Percentiles rank a stretch among this genome's conserved stretches.
These are phyloP conservation scores for Starmerella potacharoeniae DNA, from an alignment of 805 yeast species.

Conservation along the genomic window DNA sequence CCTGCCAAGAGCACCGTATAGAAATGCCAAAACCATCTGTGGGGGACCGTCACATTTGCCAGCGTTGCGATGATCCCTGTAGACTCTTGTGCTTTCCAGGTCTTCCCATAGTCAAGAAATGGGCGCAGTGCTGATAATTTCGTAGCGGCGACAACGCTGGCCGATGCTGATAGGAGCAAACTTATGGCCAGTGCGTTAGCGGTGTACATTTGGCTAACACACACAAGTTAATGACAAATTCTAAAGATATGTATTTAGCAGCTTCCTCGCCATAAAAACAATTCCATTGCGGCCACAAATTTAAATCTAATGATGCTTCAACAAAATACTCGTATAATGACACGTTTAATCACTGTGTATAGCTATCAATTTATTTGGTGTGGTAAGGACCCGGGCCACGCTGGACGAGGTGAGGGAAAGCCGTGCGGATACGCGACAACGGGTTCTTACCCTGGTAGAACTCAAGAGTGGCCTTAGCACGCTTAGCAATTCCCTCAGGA, in stretches of 20 bases:
- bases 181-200: not conserved
- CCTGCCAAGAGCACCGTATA: constrained; percentile 21
- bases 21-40: constrained; percentile 28
- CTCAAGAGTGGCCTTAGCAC: constrained; percentile 66
- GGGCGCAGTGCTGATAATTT: constrained; percentile 11
- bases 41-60: constrained; percentile 25
- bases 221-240: not conserved
- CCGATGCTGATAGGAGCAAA: constrained; percentile 5
- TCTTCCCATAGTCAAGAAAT: constrained; percentile 26
- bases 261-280: not conserved
- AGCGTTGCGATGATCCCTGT: constrained; percentile 2
- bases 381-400: constrained; percentile 25
- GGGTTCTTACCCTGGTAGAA: constrained; percentile 68
- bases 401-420: constrained; percentile 23
- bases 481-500: constrained; percentile 80
- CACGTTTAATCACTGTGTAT: not conserved
- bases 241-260: not conserved
- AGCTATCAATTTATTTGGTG: constrained; percentile 1
- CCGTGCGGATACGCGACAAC: constrained; percentile 55
- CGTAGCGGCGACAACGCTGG: constrained; percentile 13
- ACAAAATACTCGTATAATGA: too few species aligned
- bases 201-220: not conserved
- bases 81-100: not conserved
- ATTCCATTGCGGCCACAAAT: too few species aligned
- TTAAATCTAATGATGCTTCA: too few species aligned